Base-by-base conservation (phyloP, 2,329 filamentous ascomycete genomes). In the Hypomyces rosellus region DNA sequence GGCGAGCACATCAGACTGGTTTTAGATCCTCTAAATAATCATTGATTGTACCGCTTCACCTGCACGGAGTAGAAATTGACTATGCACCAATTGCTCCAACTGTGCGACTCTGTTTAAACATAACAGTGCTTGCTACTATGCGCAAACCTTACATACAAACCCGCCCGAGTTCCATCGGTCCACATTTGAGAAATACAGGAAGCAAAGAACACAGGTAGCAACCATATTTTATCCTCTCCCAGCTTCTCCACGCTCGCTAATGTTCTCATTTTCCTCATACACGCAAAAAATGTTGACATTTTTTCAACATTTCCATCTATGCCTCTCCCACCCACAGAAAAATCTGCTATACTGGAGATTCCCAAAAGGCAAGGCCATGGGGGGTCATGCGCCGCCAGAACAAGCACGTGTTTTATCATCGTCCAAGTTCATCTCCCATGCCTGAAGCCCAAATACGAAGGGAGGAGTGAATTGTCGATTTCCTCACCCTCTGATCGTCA, bases 101-200 rank as follows among this genome's bases (percentile, higher is more conserved):
- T 42, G 39, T 43, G 20, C 33, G 34, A 3, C 22, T 40, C 15
- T 33, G 40, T 46, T 46, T 46, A n/a, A 48, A 54, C 37, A 47
- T 60, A 55, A 54, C 57, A 51, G 56, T 62, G 49, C 53, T 61
- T 59, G 52, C 60, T 61, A 63, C 60, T 61, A 62, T 60, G 50
- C 56, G 55, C 57, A 61, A 61, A 61, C 57, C 60, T 54, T 65
- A 63, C 60, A 60, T 64, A 64, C 62, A 62, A 50, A 45, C 51
- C 53, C 59, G 42, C 44, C 46, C 45, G 49, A 47, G 48, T 47
- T 54, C 50, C 55, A 55, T 57, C 43, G 46, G 46, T 54, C 54
- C 46, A 44, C 54, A 54, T 57, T 51, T 51, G 56, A 62, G 55
- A 57, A 57, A 56, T 45, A 60, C 20, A 57, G 54, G 57, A 58